phyloP scores from a whole-genome alignment of 345 rosid species.

The Boechera stricta region DNA sequence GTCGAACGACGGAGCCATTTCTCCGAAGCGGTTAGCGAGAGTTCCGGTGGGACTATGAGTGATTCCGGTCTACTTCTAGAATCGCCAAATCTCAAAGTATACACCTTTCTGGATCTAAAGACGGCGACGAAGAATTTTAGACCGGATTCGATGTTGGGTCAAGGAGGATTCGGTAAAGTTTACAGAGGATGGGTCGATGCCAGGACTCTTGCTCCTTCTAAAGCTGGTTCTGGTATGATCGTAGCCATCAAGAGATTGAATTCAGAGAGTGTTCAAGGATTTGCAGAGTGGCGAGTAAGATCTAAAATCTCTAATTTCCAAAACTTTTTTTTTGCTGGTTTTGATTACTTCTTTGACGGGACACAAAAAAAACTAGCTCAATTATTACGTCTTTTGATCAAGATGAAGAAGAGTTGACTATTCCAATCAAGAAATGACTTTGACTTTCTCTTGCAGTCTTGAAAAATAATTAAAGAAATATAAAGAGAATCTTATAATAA shows the following conservation, averaged over 20 bases:
- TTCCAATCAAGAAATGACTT: constrained; percentile 32
- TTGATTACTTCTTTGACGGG: constrained; percentile 22
- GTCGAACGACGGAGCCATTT: constrained; percentile 51
- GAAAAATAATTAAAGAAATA: not conserved
- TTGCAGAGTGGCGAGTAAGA: constrained; percentile 81
- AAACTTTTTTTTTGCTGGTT: not conserved
- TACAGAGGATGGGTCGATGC: constrained; percentile 85
- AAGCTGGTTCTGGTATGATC: constrained; percentile 58
- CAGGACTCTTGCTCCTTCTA: constrained; percentile 64
- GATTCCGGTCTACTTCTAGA: constrained; percentile 41
- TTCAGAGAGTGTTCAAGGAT: constrained; percentile 70
- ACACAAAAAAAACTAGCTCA: not conserved
- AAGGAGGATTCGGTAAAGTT: constrained; percentile 87
- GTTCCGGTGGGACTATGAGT: constrained; percentile 32
- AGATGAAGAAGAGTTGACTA: constrained; percentile 37
- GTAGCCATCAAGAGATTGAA: constrained; percentile 86
- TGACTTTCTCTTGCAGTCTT: constrained; percentile 32
- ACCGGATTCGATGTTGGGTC: constrained; percentile 69
- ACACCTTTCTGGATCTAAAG: constrained; percentile 64
- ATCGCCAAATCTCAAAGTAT: constrained; percentile 57
- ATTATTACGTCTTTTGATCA: constrained; percentile 17
- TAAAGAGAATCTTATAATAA: not conserved
- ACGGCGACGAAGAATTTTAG: constrained; percentile 67
- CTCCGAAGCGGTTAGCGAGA: constrained; percentile 52
- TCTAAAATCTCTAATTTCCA: not conserved